Conservation (phyloP, 495 filamentous ascomycete genomes). For the Hypoxylon rickii region DNA sequence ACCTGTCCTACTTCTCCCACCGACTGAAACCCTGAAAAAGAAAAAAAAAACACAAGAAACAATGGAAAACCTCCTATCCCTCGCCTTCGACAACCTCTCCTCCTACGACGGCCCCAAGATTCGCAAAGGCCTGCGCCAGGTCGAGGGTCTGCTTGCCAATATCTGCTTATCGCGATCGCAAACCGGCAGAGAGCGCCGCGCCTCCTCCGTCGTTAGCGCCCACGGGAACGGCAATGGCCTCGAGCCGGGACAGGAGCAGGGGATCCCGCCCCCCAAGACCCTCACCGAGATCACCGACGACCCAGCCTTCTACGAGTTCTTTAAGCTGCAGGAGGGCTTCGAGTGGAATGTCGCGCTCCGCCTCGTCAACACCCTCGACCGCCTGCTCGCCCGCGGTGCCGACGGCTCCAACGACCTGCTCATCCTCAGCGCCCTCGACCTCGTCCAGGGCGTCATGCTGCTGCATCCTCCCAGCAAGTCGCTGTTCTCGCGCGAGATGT, state of each 20-base stretch:
- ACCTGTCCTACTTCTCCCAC: too few relatives aligned
- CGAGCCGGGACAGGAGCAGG: constrained; percentile 71
- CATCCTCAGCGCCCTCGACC: constrained; percentile 83
- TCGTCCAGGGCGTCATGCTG: constrained; percentile 88
- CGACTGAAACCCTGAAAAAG: background rate
- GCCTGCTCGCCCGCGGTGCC: constrained; percentile 77
- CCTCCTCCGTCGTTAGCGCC: constrained; percentile 75
- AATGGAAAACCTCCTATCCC: constrained; percentile 93
- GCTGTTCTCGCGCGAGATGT: constrained; percentile 84
- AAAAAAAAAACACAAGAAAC: constrained; percentile 11
- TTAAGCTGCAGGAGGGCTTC: constrained; percentile 94
- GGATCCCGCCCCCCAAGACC: constrained; percentile 56
- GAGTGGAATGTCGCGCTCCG: constrained; percentile 96
- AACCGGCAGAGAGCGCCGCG: constrained; percentile 78
- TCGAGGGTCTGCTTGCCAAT: constrained; percentile 93
- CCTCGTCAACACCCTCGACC: constrained; percentile 83
- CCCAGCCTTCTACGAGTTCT: constrained; percentile 93
- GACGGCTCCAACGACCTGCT: constrained; percentile 85
- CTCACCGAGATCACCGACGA: constrained; percentile 75
- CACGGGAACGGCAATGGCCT: background rate
- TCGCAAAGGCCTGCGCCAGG: constrained; percentile 90
- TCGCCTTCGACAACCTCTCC: constrained; percentile 95
- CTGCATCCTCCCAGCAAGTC: constrained; percentile 90
- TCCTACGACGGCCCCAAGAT: constrained; percentile 89
- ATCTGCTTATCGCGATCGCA: constrained; percentile 77